Base-by-base conservation (phyloP, 2,329 filamentous ascomycete species). In the Exophiala aquamarina region DNA sequence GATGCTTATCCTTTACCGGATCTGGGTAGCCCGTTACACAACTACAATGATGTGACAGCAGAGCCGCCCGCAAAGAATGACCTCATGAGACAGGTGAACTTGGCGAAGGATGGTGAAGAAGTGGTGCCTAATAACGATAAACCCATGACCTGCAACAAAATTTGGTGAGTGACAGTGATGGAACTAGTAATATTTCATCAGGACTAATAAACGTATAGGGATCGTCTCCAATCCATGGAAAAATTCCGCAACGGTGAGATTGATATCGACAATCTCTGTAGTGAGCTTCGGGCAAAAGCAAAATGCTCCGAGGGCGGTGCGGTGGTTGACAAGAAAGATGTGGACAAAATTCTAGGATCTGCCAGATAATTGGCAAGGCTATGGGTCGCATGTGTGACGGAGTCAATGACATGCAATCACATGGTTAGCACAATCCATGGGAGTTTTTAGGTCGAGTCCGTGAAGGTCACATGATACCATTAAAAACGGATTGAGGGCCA, bases 271-370 rank as follows among this genome's bases (percentile, higher is more conserved):
- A 84, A 86, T 26, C 79, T 98, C 18, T 98, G 93, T 71, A 87
- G 86, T 3, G 91, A 98, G 65, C 81, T 98, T 11, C 88, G 92
- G 56, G 88, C 91, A 66, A 98, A 98, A 73, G 93, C 93, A 48
- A 93, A 92, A 64, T 98, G 93, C 68, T 95, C 90, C 0, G 72
- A 95, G 58, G 86, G 79, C 14, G 92, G 93, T 13, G 89, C 94
- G 10, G 89, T 95, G 14, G 87, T 98, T 18, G 86, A 90, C 53
- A 84, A 95, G 70, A 82, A 82, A 44, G 91, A 97, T 61, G 95
- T 97, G 59, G 87, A 95, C 63, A 81, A 77, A 32, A 86, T 90
- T 42, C 77, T 92, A 70, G 78, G 70, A 31, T 28, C 38, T 20
- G 37, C 28, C 21, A 38, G 35, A 20, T 37, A n/a, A 21, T 26